Conservation (phyloP, 768 basidiomycete genomes). For the Tulasnella sp. region DNA sequence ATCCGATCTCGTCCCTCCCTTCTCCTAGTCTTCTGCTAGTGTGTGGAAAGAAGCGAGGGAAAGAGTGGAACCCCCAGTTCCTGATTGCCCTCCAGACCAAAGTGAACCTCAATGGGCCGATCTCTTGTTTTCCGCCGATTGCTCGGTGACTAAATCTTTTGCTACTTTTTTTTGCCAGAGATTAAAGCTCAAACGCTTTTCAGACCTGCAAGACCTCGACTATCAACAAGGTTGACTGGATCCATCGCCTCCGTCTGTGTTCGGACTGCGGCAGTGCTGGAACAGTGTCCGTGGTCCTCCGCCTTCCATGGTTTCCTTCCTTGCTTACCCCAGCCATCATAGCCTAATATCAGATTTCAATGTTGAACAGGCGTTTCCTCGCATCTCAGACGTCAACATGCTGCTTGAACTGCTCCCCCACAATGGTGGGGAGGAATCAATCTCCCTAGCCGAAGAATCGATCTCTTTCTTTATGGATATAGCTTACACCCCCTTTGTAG, state of each 20-base stretch:
- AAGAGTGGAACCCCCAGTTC: not conserved
- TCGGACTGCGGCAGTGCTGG: not conserved
- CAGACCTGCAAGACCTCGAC: not conserved
- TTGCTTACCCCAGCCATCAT: not conserved
- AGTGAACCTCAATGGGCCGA: not conserved
- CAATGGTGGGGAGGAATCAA: not conserved
- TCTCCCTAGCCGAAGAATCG: not conserved
- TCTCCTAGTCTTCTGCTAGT: not conserved
- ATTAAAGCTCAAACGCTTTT: not conserved
- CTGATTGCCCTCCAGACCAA: slow-evolving; percentile 10
- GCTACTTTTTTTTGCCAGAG: not conserved
- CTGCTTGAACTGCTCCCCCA: not conserved
- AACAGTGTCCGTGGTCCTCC: not conserved
- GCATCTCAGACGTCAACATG: not conserved
- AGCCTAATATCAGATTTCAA: not conserved
- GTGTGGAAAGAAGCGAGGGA: not conserved
- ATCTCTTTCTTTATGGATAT: not conserved
- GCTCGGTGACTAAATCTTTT: not conserved
- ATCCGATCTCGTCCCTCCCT: not conserved
- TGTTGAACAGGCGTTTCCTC: not conserved
- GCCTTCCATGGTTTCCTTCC: not conserved
- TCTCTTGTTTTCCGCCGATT: not conserved
- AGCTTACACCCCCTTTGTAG: not conserved
- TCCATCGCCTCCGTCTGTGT: slow-evolving; percentile 1
- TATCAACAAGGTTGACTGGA: not conserved